Evolutionary conservation across 306 rosid species (phyloP).

Genomic region (Cicer chorassanicum): DNA sequence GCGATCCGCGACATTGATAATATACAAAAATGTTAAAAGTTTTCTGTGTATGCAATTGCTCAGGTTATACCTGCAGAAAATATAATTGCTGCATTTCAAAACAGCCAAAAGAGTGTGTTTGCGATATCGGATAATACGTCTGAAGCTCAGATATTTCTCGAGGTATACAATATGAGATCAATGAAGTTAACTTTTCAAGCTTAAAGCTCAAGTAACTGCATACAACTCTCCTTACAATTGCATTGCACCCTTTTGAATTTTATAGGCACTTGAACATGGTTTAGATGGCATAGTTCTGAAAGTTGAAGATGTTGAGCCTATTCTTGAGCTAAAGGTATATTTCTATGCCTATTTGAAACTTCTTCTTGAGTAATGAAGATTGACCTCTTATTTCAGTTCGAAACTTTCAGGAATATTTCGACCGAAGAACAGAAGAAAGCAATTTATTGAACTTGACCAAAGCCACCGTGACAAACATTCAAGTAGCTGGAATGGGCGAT

Average conservation of each 20-base stretch:
- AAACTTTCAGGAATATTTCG: conserved; percentile 81
- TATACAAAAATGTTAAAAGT: neutral
- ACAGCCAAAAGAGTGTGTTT: conserved; percentile 70
- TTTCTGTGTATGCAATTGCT: conserved; percentile 34
- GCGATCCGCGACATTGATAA: too few species aligned
- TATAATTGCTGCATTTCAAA: conserved; percentile 85
- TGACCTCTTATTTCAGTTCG: conserved; percentile 52
- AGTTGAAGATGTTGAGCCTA: conserved; percentile 73
- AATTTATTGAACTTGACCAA: conserved; percentile 73
- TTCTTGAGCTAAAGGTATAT: conserved; percentile 82
- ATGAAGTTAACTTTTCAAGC: conserved; percentile 13
- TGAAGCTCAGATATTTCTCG: conserved; percentile 81
- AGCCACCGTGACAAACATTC: conserved; percentile 69
- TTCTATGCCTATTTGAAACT: conserved; percentile 35
- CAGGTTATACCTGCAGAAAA: conserved; percentile 94
- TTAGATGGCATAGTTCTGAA: conserved; percentile 87
- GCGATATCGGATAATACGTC: conserved; percentile 62
- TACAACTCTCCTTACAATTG: conserved; percentile 5
- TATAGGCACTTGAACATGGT: conserved; percentile 85
- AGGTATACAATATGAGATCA: conserved; percentile 56
- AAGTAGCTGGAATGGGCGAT: conserved; percentile 90
- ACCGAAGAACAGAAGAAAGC: conserved; percentile 69
- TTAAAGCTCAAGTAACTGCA: neutral
- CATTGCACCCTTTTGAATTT: conserved; percentile 35
- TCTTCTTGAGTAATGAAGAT: conserved; percentile 40